A percentile compares a stretch with the other conserved stretches of the same genome.
Conservation (phyloP, 1,284 basidiomycete genomes). For the Boletellus deceptivus region DNA sequence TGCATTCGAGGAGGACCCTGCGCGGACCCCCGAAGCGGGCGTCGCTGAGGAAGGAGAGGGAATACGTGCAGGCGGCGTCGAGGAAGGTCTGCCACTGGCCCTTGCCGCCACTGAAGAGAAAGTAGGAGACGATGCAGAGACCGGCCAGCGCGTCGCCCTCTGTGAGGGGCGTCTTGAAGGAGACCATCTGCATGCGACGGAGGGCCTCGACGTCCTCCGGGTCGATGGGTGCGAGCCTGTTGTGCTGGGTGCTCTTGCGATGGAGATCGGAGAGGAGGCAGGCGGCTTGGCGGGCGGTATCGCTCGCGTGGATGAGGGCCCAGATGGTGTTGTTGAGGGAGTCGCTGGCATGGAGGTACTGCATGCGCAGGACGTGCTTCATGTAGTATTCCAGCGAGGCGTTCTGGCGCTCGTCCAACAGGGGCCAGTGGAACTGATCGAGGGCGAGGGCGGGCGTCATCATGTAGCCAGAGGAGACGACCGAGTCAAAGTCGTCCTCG, state of each 20-base stretch:
- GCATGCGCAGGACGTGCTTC: conserved; percentile 54
- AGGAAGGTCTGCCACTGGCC: conserved; percentile 70
- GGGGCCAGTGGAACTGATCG: conserved; percentile 14
- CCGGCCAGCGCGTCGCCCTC: conserved; percentile 75
- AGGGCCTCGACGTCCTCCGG: conserved; percentile 29
- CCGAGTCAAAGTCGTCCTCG: conserved; percentile 15
- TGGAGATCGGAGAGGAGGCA: conserved; percentile 44
- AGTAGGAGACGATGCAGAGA: conserved; percentile 67
- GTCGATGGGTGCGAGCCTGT: conserved; percentile 20
- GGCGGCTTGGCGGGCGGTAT: conserved; percentile 52
- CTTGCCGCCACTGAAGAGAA: conserved; percentile 70
- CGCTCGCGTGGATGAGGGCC: conserved; percentile 36
- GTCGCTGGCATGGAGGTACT: conserved; percentile 63
- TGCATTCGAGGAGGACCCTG: conserved; percentile 47
- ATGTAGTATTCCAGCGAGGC: conserved; percentile 33
- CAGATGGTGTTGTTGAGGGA: conserved; percentile 51
- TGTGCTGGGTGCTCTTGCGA: conserved; percentile 23
- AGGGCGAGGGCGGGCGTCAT: conserved; percentile 7
- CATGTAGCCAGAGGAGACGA: conserved; percentile 25
- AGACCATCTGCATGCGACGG: conserved; percentile 29
- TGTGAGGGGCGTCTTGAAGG: conserved; percentile 30
- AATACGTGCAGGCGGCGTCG: conserved; percentile 53
- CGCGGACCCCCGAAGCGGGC: conserved; percentile 37
- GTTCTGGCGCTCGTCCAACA: conserved; percentile 20
- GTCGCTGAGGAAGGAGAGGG: conserved; percentile 43